A percentile compares a stretch with the other conserved stretches of the same genome.
phyloP scores from a whole-genome alignment of 371 early-diverging fungal genomes.

The Apophysomyces elegans region DNA sequence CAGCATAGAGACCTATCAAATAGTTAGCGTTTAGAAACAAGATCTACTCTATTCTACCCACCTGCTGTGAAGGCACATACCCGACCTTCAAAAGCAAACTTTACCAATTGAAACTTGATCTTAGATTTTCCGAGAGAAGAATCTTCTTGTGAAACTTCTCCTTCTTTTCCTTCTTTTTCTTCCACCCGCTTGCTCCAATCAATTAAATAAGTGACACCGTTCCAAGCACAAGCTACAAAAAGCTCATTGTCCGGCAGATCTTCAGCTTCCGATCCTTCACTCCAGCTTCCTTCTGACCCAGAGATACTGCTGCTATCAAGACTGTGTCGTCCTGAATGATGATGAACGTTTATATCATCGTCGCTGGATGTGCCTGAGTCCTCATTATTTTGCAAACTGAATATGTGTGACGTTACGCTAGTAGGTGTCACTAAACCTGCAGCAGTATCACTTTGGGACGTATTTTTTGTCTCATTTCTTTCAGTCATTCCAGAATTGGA shows the following conservation, averaged over 20 bases:
- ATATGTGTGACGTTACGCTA: not conserved
- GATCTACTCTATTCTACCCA: conserved; percentile 15
- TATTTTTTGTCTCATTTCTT: not conserved
- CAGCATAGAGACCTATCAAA: conserved; percentile 61
- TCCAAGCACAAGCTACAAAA: conserved; percentile 85
- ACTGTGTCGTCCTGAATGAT: conserved; percentile 12
- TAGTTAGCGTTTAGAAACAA: not conserved
- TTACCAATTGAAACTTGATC: conserved; percentile 66
- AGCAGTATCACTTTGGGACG: not conserved
- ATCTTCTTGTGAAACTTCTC: conserved; percentile 14
- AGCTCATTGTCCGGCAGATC: conserved; percentile 54
- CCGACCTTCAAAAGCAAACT: conserved; percentile 81
- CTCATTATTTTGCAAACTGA: conserved; percentile 3
- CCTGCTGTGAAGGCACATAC: conserved; percentile 84
- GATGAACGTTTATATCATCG: not conserved
- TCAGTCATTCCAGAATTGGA: not conserved
- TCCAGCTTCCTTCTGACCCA: conserved; percentile 23
- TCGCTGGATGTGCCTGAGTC: not conserved
- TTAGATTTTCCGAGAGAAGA: conserved; percentile 17
- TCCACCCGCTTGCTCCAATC: conserved; percentile 48
- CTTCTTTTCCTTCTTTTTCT: too few relatives aligned
- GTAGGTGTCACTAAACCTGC: not conserved
- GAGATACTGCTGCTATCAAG: conserved; percentile 9
- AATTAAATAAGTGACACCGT: conserved; percentile 78
- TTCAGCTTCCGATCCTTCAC: conserved; percentile 24